These are phyloP conservation scores for Raffaelea deltoideospora DNA, from an alignment of 2,329 filamentous ascomycete genomes.

Conservation along the genomic window DNA sequence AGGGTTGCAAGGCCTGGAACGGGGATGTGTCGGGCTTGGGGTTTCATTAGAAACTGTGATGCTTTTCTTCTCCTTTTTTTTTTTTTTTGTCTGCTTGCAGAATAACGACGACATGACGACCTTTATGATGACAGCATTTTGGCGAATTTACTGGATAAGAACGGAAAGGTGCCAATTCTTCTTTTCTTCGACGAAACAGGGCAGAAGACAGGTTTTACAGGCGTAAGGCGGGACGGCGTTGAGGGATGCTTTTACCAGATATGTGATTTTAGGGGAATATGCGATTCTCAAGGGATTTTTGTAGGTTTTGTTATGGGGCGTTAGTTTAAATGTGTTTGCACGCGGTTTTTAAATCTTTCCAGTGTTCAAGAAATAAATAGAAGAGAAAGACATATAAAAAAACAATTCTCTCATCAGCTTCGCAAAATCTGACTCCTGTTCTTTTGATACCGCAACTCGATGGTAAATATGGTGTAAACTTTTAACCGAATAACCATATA, in stretches of 20 bases:
- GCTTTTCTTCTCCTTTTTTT: background rate
- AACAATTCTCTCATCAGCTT: too few species aligned
- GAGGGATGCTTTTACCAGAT: background rate
- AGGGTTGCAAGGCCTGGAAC: too few species aligned
- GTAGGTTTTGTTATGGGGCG: background rate
- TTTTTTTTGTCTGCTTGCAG: too few species aligned
- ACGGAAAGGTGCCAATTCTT: background rate
- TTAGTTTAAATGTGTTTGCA: too few species aligned
- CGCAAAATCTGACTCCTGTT: too few species aligned
- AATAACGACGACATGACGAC: conserved; percentile 4
- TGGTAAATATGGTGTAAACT: too few species aligned
- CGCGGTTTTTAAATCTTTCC: too few species aligned
- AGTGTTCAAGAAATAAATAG: too few species aligned
- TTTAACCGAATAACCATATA: too few species aligned
- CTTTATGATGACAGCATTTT: conserved; percentile 3
- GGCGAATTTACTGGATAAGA: background rate
- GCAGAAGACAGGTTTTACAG: conserved; percentile 1
- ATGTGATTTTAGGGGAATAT: background rate
- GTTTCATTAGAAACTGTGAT: background rate
- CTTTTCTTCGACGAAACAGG: conserved; percentile 1
- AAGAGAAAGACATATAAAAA: too few species aligned
- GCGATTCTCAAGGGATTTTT: background rate
- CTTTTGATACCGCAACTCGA: too few species aligned
- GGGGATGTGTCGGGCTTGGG: background rate
- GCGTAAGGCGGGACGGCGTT: background rate